These are phyloP conservation scores for Smittium mucronatum DNA, from an alignment of 371 early-diverging fungal species.

Conservation along the genomic window DNA sequence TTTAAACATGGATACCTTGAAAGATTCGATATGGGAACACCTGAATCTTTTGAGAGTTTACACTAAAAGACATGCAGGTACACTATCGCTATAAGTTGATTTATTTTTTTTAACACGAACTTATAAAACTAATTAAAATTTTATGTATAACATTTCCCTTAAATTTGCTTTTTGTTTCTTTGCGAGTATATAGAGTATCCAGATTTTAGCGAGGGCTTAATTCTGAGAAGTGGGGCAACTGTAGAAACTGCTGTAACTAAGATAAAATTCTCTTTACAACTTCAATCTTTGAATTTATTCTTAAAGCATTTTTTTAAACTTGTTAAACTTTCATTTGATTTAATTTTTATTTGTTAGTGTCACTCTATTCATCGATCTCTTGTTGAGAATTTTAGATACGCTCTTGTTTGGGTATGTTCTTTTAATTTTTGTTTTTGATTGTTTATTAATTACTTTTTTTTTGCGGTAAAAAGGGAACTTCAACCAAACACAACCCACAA, in stretches of 20 bases:
- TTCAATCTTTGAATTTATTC: background rate
- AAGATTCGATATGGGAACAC: constrained; percentile 83
- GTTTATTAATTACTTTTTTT: background rate
- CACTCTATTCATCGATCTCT: constrained; percentile 89
- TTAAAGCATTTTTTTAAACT: background rate
- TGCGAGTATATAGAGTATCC: constrained; percentile 64
- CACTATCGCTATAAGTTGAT: too few relatives aligned
- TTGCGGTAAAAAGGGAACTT: constrained; percentile 79
- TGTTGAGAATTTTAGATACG: constrained; percentile 86
- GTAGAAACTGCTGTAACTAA: constrained; percentile 78
- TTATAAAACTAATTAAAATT: background rate
- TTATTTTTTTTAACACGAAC: background rate
- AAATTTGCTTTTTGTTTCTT: too few relatives aligned
- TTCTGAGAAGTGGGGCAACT: constrained; percentile 71
- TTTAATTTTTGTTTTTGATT: background rate
- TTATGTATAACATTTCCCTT: too few relatives aligned
- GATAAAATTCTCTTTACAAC: background rate
- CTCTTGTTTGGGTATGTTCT: constrained; percentile 63
- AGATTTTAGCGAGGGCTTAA: constrained; percentile 91
- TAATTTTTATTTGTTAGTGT: too few relatives aligned
- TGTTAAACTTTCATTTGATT: background rate
- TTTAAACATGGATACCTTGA: constrained; percentile 87
- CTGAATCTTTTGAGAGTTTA: constrained; percentile 85
- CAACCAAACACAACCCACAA: constrained; percentile 92
- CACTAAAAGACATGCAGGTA: constrained; percentile 85